phyloP scores from a whole-genome alignment of 2,329 filamentous ascomycete genomes.

The Sporothrix protearum region DNA sequence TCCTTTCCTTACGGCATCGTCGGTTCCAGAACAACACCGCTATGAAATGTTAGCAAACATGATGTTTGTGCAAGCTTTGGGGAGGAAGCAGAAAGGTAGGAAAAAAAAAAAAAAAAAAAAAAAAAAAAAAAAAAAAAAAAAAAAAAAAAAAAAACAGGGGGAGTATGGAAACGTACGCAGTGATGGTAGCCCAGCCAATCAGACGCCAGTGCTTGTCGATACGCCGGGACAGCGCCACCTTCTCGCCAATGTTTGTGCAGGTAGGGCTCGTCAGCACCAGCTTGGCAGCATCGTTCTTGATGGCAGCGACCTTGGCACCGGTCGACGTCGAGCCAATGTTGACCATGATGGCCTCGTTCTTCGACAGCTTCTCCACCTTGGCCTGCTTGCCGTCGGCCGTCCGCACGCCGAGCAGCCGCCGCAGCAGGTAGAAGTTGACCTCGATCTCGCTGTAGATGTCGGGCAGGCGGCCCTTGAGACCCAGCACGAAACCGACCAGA shows the following conservation, averaged over 20 bases:
- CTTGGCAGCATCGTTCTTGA: slow-evolving; percentile 97
- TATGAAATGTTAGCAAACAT: slow-evolving; percentile 22
- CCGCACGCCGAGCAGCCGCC: slow-evolving; percentile 90
- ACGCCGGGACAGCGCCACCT: slow-evolving; percentile 92
- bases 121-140: too few relatives aligned
- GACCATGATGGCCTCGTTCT: slow-evolving; percentile 99
- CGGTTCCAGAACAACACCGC: slow-evolving; percentile 30
- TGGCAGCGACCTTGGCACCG: slow-evolving; percentile 93
- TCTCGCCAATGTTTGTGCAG: slow-evolving; percentile 96
- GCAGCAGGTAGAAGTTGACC: slow-evolving; percentile 98
- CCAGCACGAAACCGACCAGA: slow-evolving; percentile 95
- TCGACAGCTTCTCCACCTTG: slow-evolving; percentile 96
- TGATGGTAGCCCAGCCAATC: slow-evolving; percentile 85
- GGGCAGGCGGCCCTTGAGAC: slow-evolving; percentile 86
- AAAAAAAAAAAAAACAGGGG: background rate
- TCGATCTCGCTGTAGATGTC: slow-evolving; percentile 98
- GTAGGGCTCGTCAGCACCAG: slow-evolving; percentile 87
- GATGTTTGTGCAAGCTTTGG: background rate
- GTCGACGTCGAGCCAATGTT: slow-evolving; percentile 98
- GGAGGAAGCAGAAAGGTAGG: too few relatives aligned
- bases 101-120: too few relatives aligned
- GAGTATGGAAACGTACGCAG: slow-evolving; percentile 50
- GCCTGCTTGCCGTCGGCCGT: slow-evolving; percentile 98
- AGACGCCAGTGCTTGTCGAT: slow-evolving; percentile 99
- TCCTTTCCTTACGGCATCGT: slow-evolving; percentile 23